Evolutionary conservation across 192 early-diverging fungal species (phyloP), one percentile per base, ranked within the genome.

Genomic region (Backusella tarrabulga): DNA sequence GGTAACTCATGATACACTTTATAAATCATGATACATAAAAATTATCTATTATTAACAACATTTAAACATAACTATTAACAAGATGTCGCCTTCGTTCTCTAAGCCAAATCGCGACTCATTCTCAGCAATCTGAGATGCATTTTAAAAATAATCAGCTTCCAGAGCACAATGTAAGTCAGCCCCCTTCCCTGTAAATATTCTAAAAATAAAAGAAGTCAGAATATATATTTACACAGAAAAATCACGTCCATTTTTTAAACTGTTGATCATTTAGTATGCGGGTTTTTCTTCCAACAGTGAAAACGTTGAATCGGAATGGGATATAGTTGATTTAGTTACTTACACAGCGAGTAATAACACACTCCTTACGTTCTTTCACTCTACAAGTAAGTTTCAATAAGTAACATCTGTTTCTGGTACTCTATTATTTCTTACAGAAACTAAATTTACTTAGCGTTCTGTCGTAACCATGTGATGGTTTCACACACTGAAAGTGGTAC

Each of bases 351-450:
- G 71, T 9, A 71, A 78, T 72, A 35, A 78, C 32, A 42, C 71
- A 6, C n/a, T 78, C n/a, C 54, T 78, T 9, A 40, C 56, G 3
- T 78, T 78, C 66, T 78, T 78, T 42, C 77, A 78, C 26, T 35
- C 34, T 32, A 60, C 68, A 70, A 23, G 68, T 70, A 70, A 11
- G 38, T 23, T 14, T 21, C 4, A 41, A 50, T 21, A 26, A 70
- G 23, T 29, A 26, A 63, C 56, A 11, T 12, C 2, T 63, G 0
- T 60, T 29, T 63, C 9, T 63, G 11, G 9, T 63, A 63, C 12
- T 26, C 29, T 21, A 23, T n/a, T 69, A 21, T 21, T 17, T n/a
- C 5, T 69, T 38, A 38, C 35, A 41, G 26, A 38, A 23, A 70
- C 19, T 4, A 41, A 21, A 63, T 63, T 29, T 63, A 23, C 12